Percentiles rank a stretch among this genome's conserved stretches.
Conservation (phyloP, 1,284 basidiomycete species). For the Pterulicium gracile region DNA sequence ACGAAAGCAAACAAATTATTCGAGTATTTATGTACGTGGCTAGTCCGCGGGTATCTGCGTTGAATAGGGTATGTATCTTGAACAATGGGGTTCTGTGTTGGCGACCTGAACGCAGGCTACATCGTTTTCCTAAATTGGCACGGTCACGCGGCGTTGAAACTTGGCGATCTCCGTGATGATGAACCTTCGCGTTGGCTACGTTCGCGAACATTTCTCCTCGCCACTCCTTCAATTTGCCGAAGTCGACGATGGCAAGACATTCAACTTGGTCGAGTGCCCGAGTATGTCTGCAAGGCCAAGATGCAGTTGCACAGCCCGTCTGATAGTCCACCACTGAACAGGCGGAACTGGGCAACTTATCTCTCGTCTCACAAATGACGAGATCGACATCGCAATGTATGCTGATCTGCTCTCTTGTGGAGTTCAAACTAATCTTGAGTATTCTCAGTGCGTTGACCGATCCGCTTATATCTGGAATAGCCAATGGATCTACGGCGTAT, state of each 20-base stretch:
- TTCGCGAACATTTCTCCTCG: conserved; percentile 86
- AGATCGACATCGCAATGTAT: conserved; percentile 86
- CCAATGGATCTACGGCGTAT: conserved; percentile 78
- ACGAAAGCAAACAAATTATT: too few species aligned
- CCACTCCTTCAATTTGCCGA: conserved; percentile 74
- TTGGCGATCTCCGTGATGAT: too few species aligned
- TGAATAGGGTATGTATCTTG: too few species aligned
- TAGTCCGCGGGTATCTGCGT: too few species aligned
- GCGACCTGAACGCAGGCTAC: too few species aligned
- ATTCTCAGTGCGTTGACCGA: conserved; percentile 79
- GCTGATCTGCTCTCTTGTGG: conserved; percentile 1
- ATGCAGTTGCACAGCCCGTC: conserved; percentile 2
- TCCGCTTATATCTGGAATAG: conserved; percentile 87
- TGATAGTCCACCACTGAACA: too few species aligned
- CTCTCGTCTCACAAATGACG: conserved; percentile 67
- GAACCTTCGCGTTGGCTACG: conserved; percentile 22
- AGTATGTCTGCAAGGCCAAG: conserved; percentile 34
- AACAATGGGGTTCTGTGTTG: too few species aligned
- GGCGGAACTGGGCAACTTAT: conserved; percentile 91
- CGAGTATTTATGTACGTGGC: too few species aligned
- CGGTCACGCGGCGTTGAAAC: too few species aligned
- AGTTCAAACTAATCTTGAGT: too few species aligned
- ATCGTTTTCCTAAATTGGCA: too few species aligned
- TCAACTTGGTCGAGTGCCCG: conserved; percentile 83
- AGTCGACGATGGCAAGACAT: conserved; percentile 56